These are phyloP conservation scores for Plasmodium cynomolgi DNA, from an alignment of 169 alveolate genomes.

Conservation along the genomic window DNA sequence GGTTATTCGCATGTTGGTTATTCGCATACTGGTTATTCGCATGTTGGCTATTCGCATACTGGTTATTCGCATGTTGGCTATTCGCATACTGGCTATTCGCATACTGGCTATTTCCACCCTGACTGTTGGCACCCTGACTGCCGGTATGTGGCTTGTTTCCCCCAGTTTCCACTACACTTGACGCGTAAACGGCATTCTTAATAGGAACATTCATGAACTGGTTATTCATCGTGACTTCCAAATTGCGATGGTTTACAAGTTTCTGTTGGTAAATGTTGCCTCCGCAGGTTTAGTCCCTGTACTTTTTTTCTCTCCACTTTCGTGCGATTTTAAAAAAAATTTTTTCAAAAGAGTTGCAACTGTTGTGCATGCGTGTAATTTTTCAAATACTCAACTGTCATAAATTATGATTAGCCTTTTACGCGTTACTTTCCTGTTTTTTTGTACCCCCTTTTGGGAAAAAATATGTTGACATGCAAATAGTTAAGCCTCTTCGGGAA, in stretches of 20 bases:
- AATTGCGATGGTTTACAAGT: not conserved
- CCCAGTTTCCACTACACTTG: slow-evolving; percentile 9
- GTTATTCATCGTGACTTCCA: slow-evolving; percentile 18
- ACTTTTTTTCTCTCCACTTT: not conserved
- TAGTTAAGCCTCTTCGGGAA: not conserved
- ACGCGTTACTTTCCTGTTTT: not conserved
- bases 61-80: not conserved
- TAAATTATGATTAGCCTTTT: not conserved
- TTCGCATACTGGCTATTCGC: not conserved
- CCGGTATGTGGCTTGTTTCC: not conserved
- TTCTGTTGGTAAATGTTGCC: not conserved
- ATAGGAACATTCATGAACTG: slow-evolving; percentile 17
- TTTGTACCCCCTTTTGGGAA: not conserved
- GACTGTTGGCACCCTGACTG: not conserved
- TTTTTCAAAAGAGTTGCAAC: not conserved
- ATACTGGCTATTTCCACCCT: not conserved
- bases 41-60: not conserved
- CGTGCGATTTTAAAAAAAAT: not conserved
- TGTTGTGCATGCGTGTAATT: not conserved
- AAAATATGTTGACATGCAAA: slow-evolving; percentile 2
- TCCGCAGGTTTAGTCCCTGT: not conserved
- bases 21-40: not conserved
- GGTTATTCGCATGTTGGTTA: not conserved
- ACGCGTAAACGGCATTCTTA: slow-evolving; percentile 20
- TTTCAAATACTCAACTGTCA: not conserved